A percentile compares a stretch with the other conserved stretches of the same genome.
Evolutionary conservation across 2,329 filamentous ascomycete species (phyloP).

Genomic region (Nemania sp.): DNA sequence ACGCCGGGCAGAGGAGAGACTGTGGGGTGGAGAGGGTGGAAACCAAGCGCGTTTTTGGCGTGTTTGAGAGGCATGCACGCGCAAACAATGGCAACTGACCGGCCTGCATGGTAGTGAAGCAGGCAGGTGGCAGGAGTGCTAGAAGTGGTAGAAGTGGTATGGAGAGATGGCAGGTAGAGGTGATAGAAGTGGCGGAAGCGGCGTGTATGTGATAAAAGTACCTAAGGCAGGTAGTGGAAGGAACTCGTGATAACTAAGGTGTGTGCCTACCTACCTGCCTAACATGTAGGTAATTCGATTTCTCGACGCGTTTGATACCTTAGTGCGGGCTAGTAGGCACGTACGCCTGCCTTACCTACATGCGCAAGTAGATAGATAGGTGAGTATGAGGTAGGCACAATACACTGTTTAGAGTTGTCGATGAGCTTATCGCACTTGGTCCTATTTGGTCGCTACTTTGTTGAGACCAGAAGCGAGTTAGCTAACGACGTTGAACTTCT

Average conservation of each 20-base stretch:
- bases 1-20: neutral
- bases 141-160: neutral
- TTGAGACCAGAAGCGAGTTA: neutral
- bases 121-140: neutral
- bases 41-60: constrained; percentile 16
- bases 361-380: no score
- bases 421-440: neutral
- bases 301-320: no score
- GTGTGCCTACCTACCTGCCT: constrained; percentile 5
- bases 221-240: neutral
- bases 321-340: no score
- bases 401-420: neutral
- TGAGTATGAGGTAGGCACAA: no score
- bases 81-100: constrained; percentile 4
- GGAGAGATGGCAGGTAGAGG: no score
- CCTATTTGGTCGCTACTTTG: neutral
- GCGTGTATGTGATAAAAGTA: neutral
- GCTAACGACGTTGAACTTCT: neutral
- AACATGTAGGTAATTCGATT: no score
- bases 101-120: neutral
- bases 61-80: constrained; percentile 15
- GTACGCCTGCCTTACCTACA: no score
- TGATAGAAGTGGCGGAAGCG: neutral
- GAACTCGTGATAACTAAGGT: neutral
- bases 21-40: neutral